These are phyloP conservation scores for Podochytrium sp. DNA, from an alignment of 192 early-diverging fungal genomes.

Conservation along the genomic window DNA sequence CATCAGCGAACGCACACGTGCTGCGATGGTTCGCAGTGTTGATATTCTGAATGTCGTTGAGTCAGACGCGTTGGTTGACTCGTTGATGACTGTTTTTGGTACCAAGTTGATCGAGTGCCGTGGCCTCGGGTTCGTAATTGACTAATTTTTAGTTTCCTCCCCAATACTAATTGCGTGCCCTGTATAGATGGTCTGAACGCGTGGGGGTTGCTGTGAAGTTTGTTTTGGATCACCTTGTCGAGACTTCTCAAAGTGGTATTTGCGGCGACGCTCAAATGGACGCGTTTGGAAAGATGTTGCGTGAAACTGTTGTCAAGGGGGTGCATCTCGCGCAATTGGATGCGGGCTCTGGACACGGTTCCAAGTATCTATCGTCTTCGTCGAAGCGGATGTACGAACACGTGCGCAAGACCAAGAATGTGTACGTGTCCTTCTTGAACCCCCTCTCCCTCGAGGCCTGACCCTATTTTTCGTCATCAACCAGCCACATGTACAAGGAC, in stretches of 20 bases:
- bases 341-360: background rate
- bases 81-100: background rate
- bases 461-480: too few species aligned
- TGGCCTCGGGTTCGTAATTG: too few species aligned
- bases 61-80: background rate
- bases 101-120: background rate
- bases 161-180: too few species aligned
- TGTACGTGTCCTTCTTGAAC: background rate
- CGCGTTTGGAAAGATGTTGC: background rate
- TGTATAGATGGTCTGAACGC: background rate
- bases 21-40: background rate
- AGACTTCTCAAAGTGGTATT: background rate
- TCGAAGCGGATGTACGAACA: background rate
- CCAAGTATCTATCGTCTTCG: background rate
- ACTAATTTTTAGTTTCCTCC: too few species aligned
- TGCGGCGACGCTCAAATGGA: background rate
- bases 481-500: background rate
- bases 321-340: background rate
- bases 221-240: background rate
- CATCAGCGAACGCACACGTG: background rate
- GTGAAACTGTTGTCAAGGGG: background rate
- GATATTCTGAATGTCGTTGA: background rate
- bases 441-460: too few species aligned
- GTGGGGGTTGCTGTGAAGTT: background rate
- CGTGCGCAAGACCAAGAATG: background rate